These are phyloP conservation scores for Thymus mandschuricus DNA, from an alignment of 257 asterid genomes.

Conservation along the genomic window DNA sequence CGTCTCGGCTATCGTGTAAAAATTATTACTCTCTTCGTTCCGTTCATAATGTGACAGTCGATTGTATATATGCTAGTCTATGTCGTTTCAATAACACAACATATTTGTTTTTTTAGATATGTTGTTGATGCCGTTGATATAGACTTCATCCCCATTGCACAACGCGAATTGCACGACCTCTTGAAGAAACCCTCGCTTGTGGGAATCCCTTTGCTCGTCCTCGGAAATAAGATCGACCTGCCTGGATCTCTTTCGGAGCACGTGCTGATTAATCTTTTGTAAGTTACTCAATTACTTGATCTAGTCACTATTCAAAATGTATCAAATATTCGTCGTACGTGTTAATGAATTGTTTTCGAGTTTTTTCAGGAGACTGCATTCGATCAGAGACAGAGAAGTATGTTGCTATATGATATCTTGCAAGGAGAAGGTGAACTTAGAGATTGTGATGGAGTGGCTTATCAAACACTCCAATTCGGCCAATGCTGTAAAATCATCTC, in stretches of 20 bases:
- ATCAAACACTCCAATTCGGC: conserved; percentile 64
- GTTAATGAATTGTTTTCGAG: not conserved
- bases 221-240: conserved; percentile 85
- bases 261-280: conserved; percentile 74
- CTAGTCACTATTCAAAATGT: not conserved
- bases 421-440: conserved; percentile 79
- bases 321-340: not conserved
- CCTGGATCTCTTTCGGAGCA: conserved; percentile 83
- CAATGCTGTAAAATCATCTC: too few relatives aligned
- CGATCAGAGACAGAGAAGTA: conserved; percentile 74
- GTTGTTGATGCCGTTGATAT: conserved; percentile 94
- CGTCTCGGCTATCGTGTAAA: conserved; percentile 82
- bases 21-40: conserved; percentile 16
- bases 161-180: conserved; percentile 77
- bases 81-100: not conserved
- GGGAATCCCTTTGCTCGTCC: conserved; percentile 79
- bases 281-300: conserved; percentile 31
- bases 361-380: conserved; percentile 53
- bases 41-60: too few relatives aligned
- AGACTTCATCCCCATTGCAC: conserved; percentile 78
- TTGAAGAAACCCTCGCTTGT: conserved; percentile 68
- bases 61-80: too few relatives aligned
- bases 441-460: conserved; percentile 80
- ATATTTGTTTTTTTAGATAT: conserved; percentile 44
- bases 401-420: conserved; percentile 97